These are phyloP conservation scores for Corynascus novoguineensis DNA, from an alignment of 495 filamentous ascomycete genomes.

Conservation along the genomic window DNA sequence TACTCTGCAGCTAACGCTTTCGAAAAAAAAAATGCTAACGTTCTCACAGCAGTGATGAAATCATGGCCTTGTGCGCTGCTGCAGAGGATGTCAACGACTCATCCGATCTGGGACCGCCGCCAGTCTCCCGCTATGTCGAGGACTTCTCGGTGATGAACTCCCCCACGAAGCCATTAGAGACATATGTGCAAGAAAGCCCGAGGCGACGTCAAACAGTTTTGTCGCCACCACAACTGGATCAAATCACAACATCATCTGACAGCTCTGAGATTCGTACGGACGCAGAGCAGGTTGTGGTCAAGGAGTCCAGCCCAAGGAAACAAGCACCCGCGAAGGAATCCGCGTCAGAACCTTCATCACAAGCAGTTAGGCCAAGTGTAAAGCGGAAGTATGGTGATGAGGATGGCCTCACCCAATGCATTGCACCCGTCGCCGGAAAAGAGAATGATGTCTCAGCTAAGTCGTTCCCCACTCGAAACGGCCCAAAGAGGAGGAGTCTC, in stretches of 20 bases:
- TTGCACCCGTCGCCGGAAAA: conserved; percentile 26
- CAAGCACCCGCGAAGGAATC: conserved; percentile 3
- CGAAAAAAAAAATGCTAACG: conserved; percentile 17
- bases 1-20: too few species aligned
- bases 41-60: conserved; percentile 33
- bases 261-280: conserved; percentile 22
- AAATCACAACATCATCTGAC: conserved; percentile 15
- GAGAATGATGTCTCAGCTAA: conserved; percentile 22
- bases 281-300: conserved; percentile 2
- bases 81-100: conserved; percentile 50
- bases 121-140: conserved; percentile 57
- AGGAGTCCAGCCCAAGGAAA: neutral
- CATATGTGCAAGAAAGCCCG: conserved; percentile 14
- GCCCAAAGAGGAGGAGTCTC: conserved; percentile 26
- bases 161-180: conserved; percentile 19
- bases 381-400: conserved; percentile 37
- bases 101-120: conserved; percentile 61
- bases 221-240: conserved; percentile 17
- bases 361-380: conserved; percentile 22
- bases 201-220: neutral
- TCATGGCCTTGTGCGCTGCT: conserved; percentile 45
- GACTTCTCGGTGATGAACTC: conserved; percentile 57
- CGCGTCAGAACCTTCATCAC: neutral
- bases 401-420: conserved; percentile 15
- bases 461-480: conserved; percentile 5